A percentile compares a stretch with the other conserved stretches of the same genome.
These are phyloP conservation scores for Nemania abortiva DNA, from an alignment of 2,329 filamentous ascomycete species.

Conservation along the genomic window DNA sequence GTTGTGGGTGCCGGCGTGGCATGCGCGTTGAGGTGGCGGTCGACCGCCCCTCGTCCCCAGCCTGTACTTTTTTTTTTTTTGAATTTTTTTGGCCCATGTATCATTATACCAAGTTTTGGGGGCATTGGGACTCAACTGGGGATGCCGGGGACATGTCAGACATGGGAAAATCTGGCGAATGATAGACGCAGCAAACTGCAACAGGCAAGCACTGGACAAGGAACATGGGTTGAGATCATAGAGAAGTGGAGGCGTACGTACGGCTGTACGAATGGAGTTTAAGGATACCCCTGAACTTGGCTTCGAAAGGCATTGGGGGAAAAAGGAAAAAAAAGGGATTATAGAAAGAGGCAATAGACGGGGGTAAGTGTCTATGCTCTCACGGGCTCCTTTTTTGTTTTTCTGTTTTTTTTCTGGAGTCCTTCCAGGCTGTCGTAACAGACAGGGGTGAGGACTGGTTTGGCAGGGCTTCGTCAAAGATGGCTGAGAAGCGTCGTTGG, in stretches of 20 bases:
- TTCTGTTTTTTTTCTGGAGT: slow-evolving; percentile 22
- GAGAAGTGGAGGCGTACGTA: slow-evolving; percentile 48
- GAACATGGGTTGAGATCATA: slow-evolving; percentile 43
- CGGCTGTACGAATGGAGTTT: slow-evolving; percentile 49
- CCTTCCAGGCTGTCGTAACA: slow-evolving; percentile 5
- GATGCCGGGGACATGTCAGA: slow-evolving; percentile 37
- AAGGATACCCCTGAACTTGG: slow-evolving; percentile 48
- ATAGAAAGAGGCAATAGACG: slow-evolving; percentile 47
- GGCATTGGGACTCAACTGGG: slow-evolving; percentile 32
- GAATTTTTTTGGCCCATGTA: slow-evolving; percentile 34
- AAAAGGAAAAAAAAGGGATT: slow-evolving; percentile 42
- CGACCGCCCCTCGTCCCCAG: slow-evolving; percentile 29
- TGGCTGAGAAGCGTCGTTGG: slow-evolving; percentile 23
- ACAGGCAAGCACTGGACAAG: slow-evolving; percentile 38
- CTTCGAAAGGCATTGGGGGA: slow-evolving; percentile 36
- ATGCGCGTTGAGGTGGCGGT: slow-evolving; percentile 33
- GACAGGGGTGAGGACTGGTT: slow-evolving; percentile 27
- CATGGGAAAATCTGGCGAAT: slow-evolving; percentile 37
- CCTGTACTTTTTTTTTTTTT: slow-evolving; percentile 27
- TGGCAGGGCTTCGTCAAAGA: slow-evolving; percentile 21
- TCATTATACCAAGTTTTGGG: slow-evolving; percentile 31
- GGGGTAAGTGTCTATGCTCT: slow-evolving; percentile 39
- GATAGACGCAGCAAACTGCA: slow-evolving; percentile 39
- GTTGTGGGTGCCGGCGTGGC: slow-evolving; percentile 37
- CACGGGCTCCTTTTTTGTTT: slow-evolving; percentile 43